Evolutionary conservation across 73 alveolate species (phyloP), one percentile per base, ranked within the genome.

Genomic region (Paramecium octaurelia): DNA sequence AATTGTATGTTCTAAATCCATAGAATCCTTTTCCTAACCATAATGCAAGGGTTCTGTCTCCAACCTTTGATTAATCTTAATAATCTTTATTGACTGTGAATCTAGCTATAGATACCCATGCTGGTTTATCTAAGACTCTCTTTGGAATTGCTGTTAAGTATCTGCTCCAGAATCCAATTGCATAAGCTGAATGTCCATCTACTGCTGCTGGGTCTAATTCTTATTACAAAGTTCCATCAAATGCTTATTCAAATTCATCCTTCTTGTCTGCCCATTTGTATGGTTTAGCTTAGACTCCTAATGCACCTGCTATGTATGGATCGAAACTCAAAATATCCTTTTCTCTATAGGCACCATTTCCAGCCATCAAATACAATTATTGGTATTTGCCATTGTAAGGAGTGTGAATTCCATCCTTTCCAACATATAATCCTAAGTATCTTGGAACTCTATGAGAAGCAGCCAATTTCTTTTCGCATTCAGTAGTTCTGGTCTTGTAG

Each of bases 341-440:
- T 9, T 34, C 70, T 38, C 89, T 35, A 76, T 76, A 76, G 40
- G 89, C 64, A 40, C 89, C 89, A 38, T 9, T 18, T 76, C 89
- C 89, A 76, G 89, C 64, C 89, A 36, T 40, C 20, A 76, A 76
- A 42, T 76, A 76, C 11, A 76, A 64, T 40, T 76, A 20, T 23
- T 36, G 16, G 40, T 24, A 76, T 42, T 38, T 76, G 18, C 89
- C 89, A 76, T 76, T 76, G 27, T 76, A 76, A 12, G 89, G 89
- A 16, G 89, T 76, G 58, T 76, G 89, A 76, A 76, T 76, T 36
- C 89, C 89, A 42, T 76, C 89, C 31, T 76, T 76, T 20, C 89
- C 89, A 35, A 76, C 38, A 76, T 76, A 76, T 20, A 76, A 42
- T n/a, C 71, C 89, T 3, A 76, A 76, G 42, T 76, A 76, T 76